Base-by-base conservation (phyloP, 139 green algal genomes). In the Pseudopediastrum boryanum region DNA sequence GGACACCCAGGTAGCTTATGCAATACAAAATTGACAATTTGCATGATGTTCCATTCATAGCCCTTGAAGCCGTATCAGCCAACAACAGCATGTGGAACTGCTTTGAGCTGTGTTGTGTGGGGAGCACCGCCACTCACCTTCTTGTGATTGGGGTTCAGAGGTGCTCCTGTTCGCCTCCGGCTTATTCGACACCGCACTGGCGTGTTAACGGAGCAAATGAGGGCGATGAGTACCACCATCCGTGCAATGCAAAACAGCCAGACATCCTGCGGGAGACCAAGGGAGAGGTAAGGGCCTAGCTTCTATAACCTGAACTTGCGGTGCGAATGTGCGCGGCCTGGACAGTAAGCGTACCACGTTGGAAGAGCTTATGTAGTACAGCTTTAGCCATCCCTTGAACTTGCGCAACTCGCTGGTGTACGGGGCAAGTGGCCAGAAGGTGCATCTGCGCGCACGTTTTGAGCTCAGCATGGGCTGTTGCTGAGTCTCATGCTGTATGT, bases 371-470 rank as follows among this genome's bases (percentile, higher is more conserved):
- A 89, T 12, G n/a, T 52, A 79, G 48, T 88, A 90, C 2, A 80
- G 54, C 43, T 78, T 19, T 36, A 73, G 19, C 77, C 80, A 86
- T 16, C 67, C 71, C 13, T 23, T 13, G 4, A 74, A 68, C 19
- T 41, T 75, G 2, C 19, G 3, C 3, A 87, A 66, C 52, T 62
- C 8, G 21, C 36, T 23, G 31, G 84, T 43, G 43, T 86, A 33
- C 10, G 39, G 23, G 1, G 65, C 70, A 25, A 90, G 75, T 6
- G 84, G 84, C 86, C 83, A 87, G 21, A 90, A 41, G 1, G 86
- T 68, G 50, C 80, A 80, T 48, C 44, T 74, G 70, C 25, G 25
- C 27, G n/a, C 12, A 42, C 16, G 19, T 58, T 58, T 19, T 19
- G 48, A 58, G 16, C 48, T 19, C 48, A 58, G 64, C 23, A 54